A percentile compares a stretch with the other conserved stretches of the same genome.
phyloP scores from a whole-genome alignment of 2,329 filamentous ascomycete species.

The Pestalotiopsis sp. region DNA sequence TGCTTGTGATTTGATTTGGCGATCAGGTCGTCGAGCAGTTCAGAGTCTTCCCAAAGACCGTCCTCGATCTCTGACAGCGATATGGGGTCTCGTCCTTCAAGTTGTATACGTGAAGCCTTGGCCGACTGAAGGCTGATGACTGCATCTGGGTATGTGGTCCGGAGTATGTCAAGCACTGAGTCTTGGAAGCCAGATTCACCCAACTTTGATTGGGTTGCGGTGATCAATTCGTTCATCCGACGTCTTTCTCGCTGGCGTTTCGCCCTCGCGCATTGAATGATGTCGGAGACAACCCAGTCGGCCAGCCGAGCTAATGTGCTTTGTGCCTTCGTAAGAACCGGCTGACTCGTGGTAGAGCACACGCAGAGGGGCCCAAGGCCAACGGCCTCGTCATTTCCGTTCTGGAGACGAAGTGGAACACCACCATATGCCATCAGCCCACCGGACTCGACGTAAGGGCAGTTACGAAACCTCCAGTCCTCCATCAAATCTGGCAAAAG shows the following conservation, averaged over 20 bases:
- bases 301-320: conserved; percentile 25
- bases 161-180: conserved; percentile 29
- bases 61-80: conserved; percentile 30
- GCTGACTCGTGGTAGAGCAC: conserved; percentile 34
- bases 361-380: conserved; percentile 44
- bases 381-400: conserved; percentile 38
- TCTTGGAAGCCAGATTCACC: conserved; percentile 14
- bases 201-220: conserved; percentile 22
- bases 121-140: conserved; percentile 27
- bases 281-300: conserved; percentile 38
- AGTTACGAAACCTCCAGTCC: conserved; percentile 44
- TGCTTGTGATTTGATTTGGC: conserved; percentile 32
- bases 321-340: conserved; percentile 29
- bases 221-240: conserved; percentile 35
- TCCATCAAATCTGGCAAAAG: conserved; percentile 38
- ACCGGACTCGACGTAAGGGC: conserved; percentile 38
- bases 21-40: conserved; percentile 39
- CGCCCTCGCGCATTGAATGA: conserved; percentile 36
- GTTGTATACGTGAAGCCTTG: conserved; percentile 22
- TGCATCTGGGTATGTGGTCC: conserved; percentile 33
- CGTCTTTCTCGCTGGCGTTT: conserved; percentile 39
- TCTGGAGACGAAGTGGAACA: conserved; percentile 37
- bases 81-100: conserved; percentile 29
- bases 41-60: conserved; percentile 44
- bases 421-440: conserved; percentile 42